Evolutionary conservation across 208 protist genomes (phyloP), one percentile per base, ranked within the genome.

Genomic region (Crithidia acanthocephali): DNA sequence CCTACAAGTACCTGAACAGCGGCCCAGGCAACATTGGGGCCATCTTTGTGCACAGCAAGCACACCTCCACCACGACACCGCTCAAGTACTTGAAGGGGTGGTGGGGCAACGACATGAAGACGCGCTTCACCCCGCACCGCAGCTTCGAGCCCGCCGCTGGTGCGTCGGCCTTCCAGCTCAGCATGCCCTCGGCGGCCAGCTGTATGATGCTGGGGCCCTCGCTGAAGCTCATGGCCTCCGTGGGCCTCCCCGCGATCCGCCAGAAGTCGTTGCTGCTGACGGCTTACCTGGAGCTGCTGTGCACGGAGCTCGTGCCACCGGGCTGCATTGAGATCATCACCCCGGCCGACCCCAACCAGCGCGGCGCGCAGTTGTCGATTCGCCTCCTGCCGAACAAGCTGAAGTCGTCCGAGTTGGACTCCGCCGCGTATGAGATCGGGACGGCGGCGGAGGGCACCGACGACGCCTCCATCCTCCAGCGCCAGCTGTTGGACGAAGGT

Each of bases 1-100:
- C 89, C n/a, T 98, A 98, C 88, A 98, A 97, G 67, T 99, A 98
- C 83, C 78, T 98, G n/a, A 98, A 98, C 84, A 83, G 84, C 40
- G 98, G 97, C 5, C 94, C 97, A 10, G 92, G 92, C 59, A 90
- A 83, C 69, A 86, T 98, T 32, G 92, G 73, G n/a, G 91, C 88
- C 44, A 68, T 85, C 20, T 99, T 98, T 66, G 90, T 99, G 1
- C 95, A 99, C 81, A 86, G 73, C 44, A 87, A 75, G 50, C 87
- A 98, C 80, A 88, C 88, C 15, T 58, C 72, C 20, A 81, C 62
- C 55, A 56, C 61, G 20, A 70, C 53, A 10, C 67, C 77, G 27
- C 55, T 86, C n/a, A 73, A 68, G 40, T 72, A 88, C 40, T 81
- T 98, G 22, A 84, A 84, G 10, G 96, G 95, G 1, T 98, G 94